Conservation (phyloP, 148 eudicot species). For the Nepenthes gracilis region DNA sequence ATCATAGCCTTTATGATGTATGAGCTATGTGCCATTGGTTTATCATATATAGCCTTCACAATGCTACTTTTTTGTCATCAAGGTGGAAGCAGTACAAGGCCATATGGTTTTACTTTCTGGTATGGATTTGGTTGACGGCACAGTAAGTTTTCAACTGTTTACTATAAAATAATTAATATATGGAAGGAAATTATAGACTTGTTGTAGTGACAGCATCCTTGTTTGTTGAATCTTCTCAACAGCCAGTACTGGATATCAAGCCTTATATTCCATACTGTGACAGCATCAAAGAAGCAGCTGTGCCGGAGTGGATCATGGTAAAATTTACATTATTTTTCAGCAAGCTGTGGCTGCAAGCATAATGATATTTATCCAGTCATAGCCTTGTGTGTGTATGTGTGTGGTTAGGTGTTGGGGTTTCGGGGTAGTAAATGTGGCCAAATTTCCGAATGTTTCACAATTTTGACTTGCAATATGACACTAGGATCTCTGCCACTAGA, state of each 20-base stretch:
- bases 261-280: conserved; percentile 95
- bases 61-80: conserved; percentile 5
- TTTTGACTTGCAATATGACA: too few species aligned
- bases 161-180: neutral
- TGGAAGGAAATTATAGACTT: neutral
- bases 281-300: conserved; percentile 52
- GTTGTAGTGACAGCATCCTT: neutral
- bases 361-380: neutral
- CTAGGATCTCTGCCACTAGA: too few species aligned
- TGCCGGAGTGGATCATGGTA: conserved; percentile 94
- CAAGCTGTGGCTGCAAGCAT: neutral
- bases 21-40: neutral
- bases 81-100: conserved; percentile 76
- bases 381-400: neutral
- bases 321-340: conserved; percentile 1
- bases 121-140: conserved; percentile 95
- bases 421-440: neutral
- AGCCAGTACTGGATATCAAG: conserved; percentile 95
- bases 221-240: conserved; percentile 8
- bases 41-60: too few species aligned
- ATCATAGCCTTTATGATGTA: too few species aligned
- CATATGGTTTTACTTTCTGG: conserved; percentile 73
- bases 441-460: too few species aligned
- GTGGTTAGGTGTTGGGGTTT: neutral
- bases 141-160: conserved; percentile 36